Evolutionary conservation across 257 asterid species (phyloP), one percentile per base, ranked within the genome.

Genomic region (Petunia secreta): DNA sequence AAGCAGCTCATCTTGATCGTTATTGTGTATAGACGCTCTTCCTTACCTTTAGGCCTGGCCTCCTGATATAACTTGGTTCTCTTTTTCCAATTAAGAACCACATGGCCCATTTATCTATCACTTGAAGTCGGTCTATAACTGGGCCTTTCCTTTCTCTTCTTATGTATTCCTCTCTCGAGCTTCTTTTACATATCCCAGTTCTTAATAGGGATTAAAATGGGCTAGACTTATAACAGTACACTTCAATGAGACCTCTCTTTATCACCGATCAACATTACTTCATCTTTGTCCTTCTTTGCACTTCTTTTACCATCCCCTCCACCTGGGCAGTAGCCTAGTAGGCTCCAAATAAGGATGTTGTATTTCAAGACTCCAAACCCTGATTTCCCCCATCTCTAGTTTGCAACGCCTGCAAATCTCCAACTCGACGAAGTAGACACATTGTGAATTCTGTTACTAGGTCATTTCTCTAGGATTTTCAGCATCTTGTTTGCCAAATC

Each of bases 91-190:
- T 39, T 14, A 64, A 6, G 34, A 39, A 64, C 50, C 25, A 38
- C 25, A 38, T 64, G 8, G 48, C 5, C 69, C 2, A 14, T 65
- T 64, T 64, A 8, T 39, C 25, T 64, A 39, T 64, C 52, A 39
- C 52, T 65, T 65, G 73, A 13, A 65, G 25, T 39, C 4, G 73
- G 36, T 9, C 34, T 39, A 39, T 39, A 39, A 39, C 73, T 65
- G 9, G 48, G 50, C 11, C 25, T 25, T 25, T 25, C 25, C 25
- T 25, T 25, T 25, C 25, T 25, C 25, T 65, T 65, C 50, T 39
- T 34, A 65, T 39, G 73, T 40, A 38, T 65, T 65, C 50, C 73
- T 39, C 48, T 65, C 73, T 65, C 39, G 74, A 66, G 13, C 74
- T 14, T 66, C 69, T 9, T 25, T 36, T 36, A 15, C 68, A 63